Evolutionary conservation across 176 grass and related monocot species (phyloP).

Genomic region (Areca catechu): DNA sequence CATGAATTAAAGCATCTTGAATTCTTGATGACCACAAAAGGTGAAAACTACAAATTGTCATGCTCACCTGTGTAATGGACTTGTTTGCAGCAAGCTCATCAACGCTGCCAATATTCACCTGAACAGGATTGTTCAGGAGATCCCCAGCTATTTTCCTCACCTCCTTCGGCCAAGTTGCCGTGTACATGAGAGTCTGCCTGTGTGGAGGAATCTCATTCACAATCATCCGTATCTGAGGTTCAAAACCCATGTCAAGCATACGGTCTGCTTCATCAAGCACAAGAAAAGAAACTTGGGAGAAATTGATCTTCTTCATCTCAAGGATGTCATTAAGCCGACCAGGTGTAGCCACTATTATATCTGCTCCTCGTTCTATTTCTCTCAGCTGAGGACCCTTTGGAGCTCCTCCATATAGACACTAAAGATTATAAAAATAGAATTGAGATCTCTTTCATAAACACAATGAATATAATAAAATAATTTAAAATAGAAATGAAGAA

Average conservation of each 20-base stretch:
- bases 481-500: too few relatives aligned
- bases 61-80: constrained; percentile 82
- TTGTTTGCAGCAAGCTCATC: constrained; percentile 96
- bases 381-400: constrained; percentile 84
- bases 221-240: constrained; percentile 89
- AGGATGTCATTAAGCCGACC: constrained; percentile 95
- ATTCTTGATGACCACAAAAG: too few relatives aligned
- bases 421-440: constrained; percentile 1
- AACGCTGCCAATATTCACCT: constrained; percentile 90
- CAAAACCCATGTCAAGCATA: constrained; percentile 99
- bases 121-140: constrained; percentile 82
- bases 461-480: too few relatives aligned
- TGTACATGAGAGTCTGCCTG: constrained; percentile 97
- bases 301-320: constrained; percentile 85
- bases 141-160: constrained; percentile 92
- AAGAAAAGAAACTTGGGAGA: constrained; percentile 81
- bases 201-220: constrained; percentile 73
- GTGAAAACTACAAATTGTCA: constrained; percentile 2
- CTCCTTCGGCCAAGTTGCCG: constrained; percentile 97
- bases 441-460: too few relatives aligned
- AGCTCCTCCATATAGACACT: constrained; percentile 97
- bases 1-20: too few relatives aligned
- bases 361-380: constrained; percentile 92
- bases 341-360: constrained; percentile 93
- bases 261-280: constrained; percentile 97